Conservation (phyloP, 1,284 basidiomycete species). For the Sutorius eximius region DNA sequence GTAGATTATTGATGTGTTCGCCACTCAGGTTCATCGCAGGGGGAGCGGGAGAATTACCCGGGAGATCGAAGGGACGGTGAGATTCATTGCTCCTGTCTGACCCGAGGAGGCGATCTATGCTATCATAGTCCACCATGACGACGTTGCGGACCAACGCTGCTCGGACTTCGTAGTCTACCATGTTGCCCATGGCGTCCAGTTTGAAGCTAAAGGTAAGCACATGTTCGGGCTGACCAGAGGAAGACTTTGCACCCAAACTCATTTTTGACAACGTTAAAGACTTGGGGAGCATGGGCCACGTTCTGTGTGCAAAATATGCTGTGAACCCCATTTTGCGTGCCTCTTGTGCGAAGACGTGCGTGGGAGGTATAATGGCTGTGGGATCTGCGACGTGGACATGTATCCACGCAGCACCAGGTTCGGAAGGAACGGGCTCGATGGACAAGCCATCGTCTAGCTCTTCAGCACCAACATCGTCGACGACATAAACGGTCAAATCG, state of each 20-base stretch:
- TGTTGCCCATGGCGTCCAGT: slow-evolving; percentile 61
- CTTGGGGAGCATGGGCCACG: slow-evolving; percentile 70
- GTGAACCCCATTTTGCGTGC: slow-evolving; percentile 56
- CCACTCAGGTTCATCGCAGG: slow-evolving; percentile 1
- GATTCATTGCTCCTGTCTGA: slow-evolving; percentile 3
- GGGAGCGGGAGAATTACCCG: background rate
- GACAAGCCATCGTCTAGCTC: slow-evolving; percentile 97
- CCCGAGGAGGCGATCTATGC: slow-evolving; percentile 58
- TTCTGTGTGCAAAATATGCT: slow-evolving; percentile 65
- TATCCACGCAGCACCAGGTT: slow-evolving; percentile 72
- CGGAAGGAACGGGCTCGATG: slow-evolving; percentile 60
- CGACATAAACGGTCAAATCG: slow-evolving; percentile 79
- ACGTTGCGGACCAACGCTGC: slow-evolving; percentile 76
- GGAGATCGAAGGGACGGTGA: slow-evolving; percentile 47
- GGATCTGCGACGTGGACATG: slow-evolving; percentile 96
- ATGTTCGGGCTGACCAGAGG: slow-evolving; percentile 43
- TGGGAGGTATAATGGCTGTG: slow-evolving; percentile 74
- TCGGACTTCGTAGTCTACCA: slow-evolving; percentile 71
- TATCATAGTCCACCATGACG: slow-evolving; percentile 65
- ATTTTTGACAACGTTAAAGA: slow-evolving; percentile 50
- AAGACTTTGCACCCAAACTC: slow-evolving; percentile 52
- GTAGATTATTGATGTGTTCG: slow-evolving; percentile 44
- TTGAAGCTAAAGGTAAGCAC: slow-evolving; percentile 85
- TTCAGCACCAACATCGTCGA: slow-evolving; percentile 80
- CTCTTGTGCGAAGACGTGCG: slow-evolving; percentile 55